Conservation (phyloP, 2,329 filamentous ascomycete genomes). For the Arachnomyces sp. region DNA sequence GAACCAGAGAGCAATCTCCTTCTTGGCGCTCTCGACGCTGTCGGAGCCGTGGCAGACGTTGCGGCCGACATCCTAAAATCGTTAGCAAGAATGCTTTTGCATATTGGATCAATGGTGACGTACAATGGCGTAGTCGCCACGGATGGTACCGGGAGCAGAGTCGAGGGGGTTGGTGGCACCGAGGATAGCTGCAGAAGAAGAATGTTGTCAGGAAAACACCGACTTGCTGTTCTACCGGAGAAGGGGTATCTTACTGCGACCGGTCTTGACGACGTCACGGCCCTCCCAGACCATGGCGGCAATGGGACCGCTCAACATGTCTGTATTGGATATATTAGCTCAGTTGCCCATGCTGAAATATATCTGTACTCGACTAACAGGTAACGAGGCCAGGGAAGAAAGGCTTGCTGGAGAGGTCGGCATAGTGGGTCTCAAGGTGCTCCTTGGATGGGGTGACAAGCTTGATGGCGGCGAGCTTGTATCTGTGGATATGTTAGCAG, state of each 20-base stretch:
- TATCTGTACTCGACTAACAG: slow-evolving; percentile 54
- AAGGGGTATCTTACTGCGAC: slow-evolving; percentile 57
- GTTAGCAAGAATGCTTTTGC: slow-evolving; percentile 10
- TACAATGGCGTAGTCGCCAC: slow-evolving; percentile 79
- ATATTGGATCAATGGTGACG: slow-evolving; percentile 14
- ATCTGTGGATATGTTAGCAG: slow-evolving; percentile 46
- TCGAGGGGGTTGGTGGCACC: slow-evolving; percentile 97
- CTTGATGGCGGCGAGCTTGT: slow-evolving; percentile 99
- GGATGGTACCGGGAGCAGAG: slow-evolving; percentile 94
- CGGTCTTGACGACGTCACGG: slow-evolving; percentile 97
- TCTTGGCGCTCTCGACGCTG: slow-evolving; percentile 96
- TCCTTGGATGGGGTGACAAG: slow-evolving; percentile 78
- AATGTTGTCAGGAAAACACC: slow-evolving; percentile 10
- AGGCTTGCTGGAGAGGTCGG: slow-evolving; percentile 82
- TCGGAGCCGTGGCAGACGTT: slow-evolving; percentile 99
- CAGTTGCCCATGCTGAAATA: background rate
- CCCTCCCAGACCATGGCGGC: slow-evolving; percentile 99
- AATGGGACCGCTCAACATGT: slow-evolving; percentile 96
- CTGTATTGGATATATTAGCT: slow-evolving; percentile 37
- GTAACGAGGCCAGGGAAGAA: slow-evolving; percentile 93
- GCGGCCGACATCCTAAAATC: slow-evolving; percentile 64
- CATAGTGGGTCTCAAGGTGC: slow-evolving; percentile 98
- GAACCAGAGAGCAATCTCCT: slow-evolving; percentile 99
- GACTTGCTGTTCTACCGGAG: background rate
- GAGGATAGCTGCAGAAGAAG: slow-evolving; percentile 58